These are phyloP conservation scores for Terfezia boudieri DNA, from an alignment of 495 filamentous ascomycete species.

Conservation along the genomic window DNA sequence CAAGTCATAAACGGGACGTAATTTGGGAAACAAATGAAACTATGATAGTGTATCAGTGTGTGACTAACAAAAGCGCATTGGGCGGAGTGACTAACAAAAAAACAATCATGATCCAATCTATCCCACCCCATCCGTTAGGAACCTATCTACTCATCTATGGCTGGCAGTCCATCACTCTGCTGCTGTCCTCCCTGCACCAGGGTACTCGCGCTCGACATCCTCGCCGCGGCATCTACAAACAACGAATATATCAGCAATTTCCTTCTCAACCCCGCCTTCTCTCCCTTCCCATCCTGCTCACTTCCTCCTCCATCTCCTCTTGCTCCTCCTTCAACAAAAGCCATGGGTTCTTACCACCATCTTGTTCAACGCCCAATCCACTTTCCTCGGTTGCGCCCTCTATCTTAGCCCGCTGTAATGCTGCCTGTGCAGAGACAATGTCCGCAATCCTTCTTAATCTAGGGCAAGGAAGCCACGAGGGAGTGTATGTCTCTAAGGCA, in stretches of 20 bases:
- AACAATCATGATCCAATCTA: not conserved
- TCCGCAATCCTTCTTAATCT: slow-evolving; percentile 84
- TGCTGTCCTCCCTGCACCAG: not conserved
- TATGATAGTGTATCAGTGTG: not conserved
- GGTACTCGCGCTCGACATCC: not conserved
- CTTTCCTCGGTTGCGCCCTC: not conserved
- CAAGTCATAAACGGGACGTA: not conserved
- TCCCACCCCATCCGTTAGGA: not conserved
- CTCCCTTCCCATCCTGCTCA: not conserved
- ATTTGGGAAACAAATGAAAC: not conserved
- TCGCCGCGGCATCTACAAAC: not conserved
- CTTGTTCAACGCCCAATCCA: not conserved
- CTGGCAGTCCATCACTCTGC: not conserved
- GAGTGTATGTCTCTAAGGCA: slow-evolving; percentile 91
- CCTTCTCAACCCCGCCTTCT: not conserved
- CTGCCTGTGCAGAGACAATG: slow-evolving; percentile 36
- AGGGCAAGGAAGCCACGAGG: slow-evolving; percentile 93
- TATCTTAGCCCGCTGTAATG: not conserved
- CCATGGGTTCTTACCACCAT: not conserved
- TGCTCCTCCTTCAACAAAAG: not conserved
- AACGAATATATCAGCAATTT: not conserved
- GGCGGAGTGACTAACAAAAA: not conserved
- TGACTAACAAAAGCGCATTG: not conserved
- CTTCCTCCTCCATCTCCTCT: not conserved
- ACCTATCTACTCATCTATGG: not conserved